These are phyloP conservation scores for Yarrowia phangngaensis DNA, from an alignment of 805 yeast genomes.

Conservation along the genomic window DNA sequence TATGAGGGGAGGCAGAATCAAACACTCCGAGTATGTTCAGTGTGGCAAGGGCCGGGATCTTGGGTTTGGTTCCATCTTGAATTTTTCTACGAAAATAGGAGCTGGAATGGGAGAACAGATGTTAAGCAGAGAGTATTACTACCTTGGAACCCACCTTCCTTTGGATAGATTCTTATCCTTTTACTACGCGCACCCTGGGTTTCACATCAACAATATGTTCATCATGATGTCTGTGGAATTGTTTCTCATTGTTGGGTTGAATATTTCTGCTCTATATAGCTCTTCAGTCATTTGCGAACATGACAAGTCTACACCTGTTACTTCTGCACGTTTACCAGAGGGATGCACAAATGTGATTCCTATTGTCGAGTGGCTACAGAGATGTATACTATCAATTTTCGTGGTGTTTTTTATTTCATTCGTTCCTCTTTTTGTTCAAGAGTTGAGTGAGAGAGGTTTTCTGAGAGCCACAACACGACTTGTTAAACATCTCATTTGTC, in stretches of 20 bases:
- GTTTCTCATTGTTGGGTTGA: slow-evolving; percentile 54
- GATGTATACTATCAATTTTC: slow-evolving; percentile 70
- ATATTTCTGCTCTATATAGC: slow-evolving; percentile 60
- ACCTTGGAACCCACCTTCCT: slow-evolving; percentile 71
- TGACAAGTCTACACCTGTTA: slow-evolving; percentile 54
- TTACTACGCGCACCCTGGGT: slow-evolving; percentile 83
- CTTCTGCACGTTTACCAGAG: slow-evolving; percentile 57
- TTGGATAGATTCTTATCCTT: slow-evolving; percentile 74
- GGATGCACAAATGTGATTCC: slow-evolving; percentile 74
- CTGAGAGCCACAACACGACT: slow-evolving; percentile 63
- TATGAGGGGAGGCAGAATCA: slow-evolving; percentile 75
- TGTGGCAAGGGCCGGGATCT: slow-evolving; percentile 86
- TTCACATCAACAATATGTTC: slow-evolving; percentile 73
- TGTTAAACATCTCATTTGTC: slow-evolving; percentile 60
- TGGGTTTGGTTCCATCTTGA: slow-evolving; percentile 77
- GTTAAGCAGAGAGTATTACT: slow-evolving; percentile 76
- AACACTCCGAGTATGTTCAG: slow-evolving; percentile 77
- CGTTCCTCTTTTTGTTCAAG: slow-evolving; percentile 72
- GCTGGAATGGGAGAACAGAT: slow-evolving; percentile 91
- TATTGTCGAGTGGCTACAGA: slow-evolving; percentile 66
- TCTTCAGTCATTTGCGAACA: slow-evolving; percentile 61
- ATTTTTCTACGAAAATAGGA: slow-evolving; percentile 79
- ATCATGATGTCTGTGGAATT: slow-evolving; percentile 65
- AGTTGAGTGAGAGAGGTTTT: slow-evolving; percentile 70
- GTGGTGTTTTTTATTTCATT: slow-evolving; percentile 71